These are phyloP conservation scores for Trifolium pratense DNA, from an alignment of 306 rosid genomes.

Conservation along the genomic window DNA sequence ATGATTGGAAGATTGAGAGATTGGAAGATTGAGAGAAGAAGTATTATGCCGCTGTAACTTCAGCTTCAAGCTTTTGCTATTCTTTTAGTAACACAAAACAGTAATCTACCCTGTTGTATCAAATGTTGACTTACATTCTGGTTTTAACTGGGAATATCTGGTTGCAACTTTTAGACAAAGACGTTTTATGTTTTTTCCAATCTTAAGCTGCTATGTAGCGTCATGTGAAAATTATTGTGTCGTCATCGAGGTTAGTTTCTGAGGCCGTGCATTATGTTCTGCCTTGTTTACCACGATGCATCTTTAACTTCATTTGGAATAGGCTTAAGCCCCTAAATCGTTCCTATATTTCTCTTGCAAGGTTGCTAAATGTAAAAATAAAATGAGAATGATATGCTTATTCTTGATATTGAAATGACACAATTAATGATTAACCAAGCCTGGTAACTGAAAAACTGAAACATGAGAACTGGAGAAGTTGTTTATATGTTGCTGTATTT, in stretches of 20 bases:
- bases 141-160: conserved; percentile 22
- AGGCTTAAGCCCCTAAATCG: not conserved
- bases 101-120: conserved; percentile 9
- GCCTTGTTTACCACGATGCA: not conserved
- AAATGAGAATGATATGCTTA: not conserved
- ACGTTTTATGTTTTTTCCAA: conserved; percentile 13
- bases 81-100: not conserved
- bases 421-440: not conserved
- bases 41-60: not conserved
- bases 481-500: conserved; percentile 16
- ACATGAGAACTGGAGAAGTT: conserved; percentile 22
- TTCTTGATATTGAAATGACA: conserved; percentile 22
- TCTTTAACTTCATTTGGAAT: conserved; percentile 11
- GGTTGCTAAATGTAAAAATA: conserved; percentile 25
- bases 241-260: conserved; percentile 5
- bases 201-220: not conserved
- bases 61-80: conserved; percentile 5
- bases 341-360: not conserved
- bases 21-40: conserved; percentile 14
- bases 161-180: conserved; percentile 5
- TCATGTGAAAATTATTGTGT: not conserved
- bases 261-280: not conserved
- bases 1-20: conserved; percentile 20
- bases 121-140: conserved; percentile 5
- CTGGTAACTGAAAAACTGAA: conserved; percentile 8